Conservation (phyloP, 768 basidiomycete species). For the Pulveroboletus sp. region DNA sequence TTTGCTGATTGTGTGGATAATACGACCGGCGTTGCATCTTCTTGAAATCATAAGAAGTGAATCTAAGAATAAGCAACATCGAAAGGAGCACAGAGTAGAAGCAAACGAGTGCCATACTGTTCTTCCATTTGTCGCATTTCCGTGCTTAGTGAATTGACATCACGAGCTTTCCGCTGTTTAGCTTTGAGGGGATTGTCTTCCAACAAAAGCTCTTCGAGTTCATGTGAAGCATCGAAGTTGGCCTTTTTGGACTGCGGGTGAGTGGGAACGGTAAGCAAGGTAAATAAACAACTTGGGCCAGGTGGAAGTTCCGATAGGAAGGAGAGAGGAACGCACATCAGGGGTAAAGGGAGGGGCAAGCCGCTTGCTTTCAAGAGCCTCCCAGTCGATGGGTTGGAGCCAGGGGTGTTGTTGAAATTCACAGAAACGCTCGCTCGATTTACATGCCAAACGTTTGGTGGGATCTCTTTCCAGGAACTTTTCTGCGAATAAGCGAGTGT, state of each 20-base stretch:
- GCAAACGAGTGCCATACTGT: constrained; percentile 54
- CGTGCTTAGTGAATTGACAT: constrained; percentile 68
- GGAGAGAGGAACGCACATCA: constrained; percentile 52
- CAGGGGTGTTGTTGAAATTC: constrained; percentile 79
- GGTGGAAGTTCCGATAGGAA: neutral
- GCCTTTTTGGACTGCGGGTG: constrained; percentile 88
- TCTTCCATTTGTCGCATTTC: constrained; percentile 99
- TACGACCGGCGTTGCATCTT: constrained; percentile 89
- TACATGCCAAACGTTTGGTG: constrained; percentile 75
- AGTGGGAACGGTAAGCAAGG: constrained; percentile 3
- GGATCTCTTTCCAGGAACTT: constrained; percentile 89
- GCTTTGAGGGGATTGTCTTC: constrained; percentile 98
- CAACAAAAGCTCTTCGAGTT: constrained; percentile 89
- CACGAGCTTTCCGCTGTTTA: constrained; percentile 86
- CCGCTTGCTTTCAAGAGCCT: constrained; percentile 70
- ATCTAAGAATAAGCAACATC: constrained; percentile 42
- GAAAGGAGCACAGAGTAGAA: neutral
- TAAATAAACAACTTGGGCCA: neutral
- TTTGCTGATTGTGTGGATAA: constrained; percentile 76
- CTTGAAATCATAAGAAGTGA: constrained; percentile 88
- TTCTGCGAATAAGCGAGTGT: constrained; percentile 4
- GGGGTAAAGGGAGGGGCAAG: constrained; percentile 82
- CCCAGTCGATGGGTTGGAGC: constrained; percentile 91
- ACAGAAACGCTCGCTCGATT: constrained; percentile 72
- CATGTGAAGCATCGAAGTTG: constrained; percentile 98